phyloP scores from a whole-genome alignment of 2,329 filamentous ascomycete species.

The Penicillium sclerotigenum region DNA sequence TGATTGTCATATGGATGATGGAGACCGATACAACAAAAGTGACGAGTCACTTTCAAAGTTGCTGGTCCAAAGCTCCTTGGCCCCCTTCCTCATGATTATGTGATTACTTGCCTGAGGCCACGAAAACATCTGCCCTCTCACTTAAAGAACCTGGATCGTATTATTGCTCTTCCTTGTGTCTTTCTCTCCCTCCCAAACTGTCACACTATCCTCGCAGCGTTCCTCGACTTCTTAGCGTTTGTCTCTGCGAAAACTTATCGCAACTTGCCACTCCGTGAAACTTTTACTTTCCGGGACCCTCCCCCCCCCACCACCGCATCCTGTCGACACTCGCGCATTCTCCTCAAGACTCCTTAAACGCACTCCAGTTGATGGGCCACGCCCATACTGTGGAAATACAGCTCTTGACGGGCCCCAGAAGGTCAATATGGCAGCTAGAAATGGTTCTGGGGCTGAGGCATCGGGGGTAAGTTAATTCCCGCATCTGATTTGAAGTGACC shows the following conservation, averaged over 20 bases:
- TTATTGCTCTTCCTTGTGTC: background rate
- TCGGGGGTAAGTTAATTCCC: slow-evolving; percentile 30
- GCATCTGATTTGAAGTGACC: background rate
- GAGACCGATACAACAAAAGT: background rate
- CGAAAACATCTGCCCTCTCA: background rate
- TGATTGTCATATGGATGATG: background rate
- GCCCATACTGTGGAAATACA: background rate
- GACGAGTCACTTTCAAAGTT: background rate
- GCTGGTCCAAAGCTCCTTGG: background rate
- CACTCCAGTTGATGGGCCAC: slow-evolving; percentile 5
- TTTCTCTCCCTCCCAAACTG: background rate
- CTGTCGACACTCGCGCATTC: slow-evolving; percentile 15
- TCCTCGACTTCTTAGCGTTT: background rate
- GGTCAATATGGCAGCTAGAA: slow-evolving; percentile 14
- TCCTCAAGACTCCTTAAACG: slow-evolving; percentile 10
- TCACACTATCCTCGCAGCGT: background rate
- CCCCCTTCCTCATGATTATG: slow-evolving; percentile 4
- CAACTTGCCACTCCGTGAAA: slow-evolving; percentile 10
- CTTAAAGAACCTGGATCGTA: background rate
- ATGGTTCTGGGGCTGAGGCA: slow-evolving; percentile 19
- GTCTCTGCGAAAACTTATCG: background rate
- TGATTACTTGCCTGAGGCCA: slow-evolving; percentile 2
- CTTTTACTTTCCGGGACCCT: slow-evolving; percentile 13
- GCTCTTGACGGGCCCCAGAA: background rate
- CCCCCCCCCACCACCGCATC: slow-evolving; percentile 23